Conservation (phyloP, 257 asterid species). For the Penstemon barbatus region DNA sequence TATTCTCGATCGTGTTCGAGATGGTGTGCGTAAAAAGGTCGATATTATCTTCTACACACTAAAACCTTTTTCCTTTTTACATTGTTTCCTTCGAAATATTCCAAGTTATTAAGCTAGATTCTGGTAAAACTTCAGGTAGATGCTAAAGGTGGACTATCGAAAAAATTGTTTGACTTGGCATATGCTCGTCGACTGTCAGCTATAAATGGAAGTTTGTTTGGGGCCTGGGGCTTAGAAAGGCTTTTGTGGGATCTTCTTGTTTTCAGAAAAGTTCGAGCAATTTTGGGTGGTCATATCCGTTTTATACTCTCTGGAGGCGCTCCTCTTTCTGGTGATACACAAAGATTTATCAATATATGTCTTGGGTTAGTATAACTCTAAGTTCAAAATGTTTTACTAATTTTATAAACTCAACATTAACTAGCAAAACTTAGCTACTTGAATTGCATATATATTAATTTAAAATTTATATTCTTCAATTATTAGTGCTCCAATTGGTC, state of each 20-base stretch:
- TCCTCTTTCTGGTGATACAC: slow-evolving; percentile 94
- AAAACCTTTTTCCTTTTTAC: background rate
- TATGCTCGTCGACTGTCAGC: slow-evolving; percentile 81
- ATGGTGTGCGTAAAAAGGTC: slow-evolving; percentile 96
- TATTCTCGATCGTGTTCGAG: slow-evolving; percentile 97
- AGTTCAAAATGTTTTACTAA: too few relatives aligned
- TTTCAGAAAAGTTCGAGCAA: slow-evolving; percentile 83
- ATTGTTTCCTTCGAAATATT: too few relatives aligned
- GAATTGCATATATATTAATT: too few relatives aligned
- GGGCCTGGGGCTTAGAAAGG: slow-evolving; percentile 98
- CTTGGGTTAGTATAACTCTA: slow-evolving; percentile 67
- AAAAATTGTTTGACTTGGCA: slow-evolving; percentile 83
- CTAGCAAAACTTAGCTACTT: too few relatives aligned
- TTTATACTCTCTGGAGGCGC: slow-evolving; percentile 97
- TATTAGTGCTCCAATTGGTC: slow-evolving; percentile 93
- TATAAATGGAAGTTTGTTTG: slow-evolving; percentile 93
- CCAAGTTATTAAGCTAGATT: background rate
- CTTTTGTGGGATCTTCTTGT: slow-evolving; percentile 80
- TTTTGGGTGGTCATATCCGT: slow-evolving; percentile 94
- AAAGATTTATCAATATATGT: slow-evolving; percentile 94
- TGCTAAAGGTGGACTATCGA: slow-evolving; percentile 81
- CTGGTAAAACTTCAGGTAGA: slow-evolving; percentile 62
- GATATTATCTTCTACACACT: background rate
- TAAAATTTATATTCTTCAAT: slow-evolving; percentile 10
- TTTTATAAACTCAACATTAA: too few relatives aligned